Conservation (phyloP, 129 eudicot species). For the Mikania micrantha region DNA sequence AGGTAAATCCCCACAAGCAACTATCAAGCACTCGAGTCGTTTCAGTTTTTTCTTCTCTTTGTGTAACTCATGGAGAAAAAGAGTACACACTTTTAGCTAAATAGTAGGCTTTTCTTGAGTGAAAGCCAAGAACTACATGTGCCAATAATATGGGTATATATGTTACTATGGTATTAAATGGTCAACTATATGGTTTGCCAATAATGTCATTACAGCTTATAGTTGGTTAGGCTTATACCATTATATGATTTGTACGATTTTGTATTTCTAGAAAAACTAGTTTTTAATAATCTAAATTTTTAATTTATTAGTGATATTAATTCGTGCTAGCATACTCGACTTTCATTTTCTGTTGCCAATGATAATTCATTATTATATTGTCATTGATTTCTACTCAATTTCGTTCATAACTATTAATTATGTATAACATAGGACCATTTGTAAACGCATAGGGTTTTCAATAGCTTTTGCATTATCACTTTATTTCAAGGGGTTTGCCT, state of each 20-base stretch:
- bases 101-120: conserved; percentile 33
- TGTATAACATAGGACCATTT: too few relatives aligned
- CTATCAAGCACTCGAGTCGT: conserved; percentile 31
- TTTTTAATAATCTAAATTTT: too few relatives aligned
- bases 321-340: too few relatives aligned
- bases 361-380: too few relatives aligned
- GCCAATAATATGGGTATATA: conserved; percentile 30
- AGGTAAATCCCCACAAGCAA: conserved; percentile 34
- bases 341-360: too few relatives aligned
- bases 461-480: too few relatives aligned
- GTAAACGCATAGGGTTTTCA: too few relatives aligned
- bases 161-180: conserved; percentile 6
- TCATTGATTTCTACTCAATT: too few relatives aligned
- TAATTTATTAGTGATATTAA: too few relatives aligned
- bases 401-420: too few relatives aligned
- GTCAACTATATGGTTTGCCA: conserved; percentile 28
- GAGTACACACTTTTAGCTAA: conserved; percentile 9
- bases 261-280: too few relatives aligned
- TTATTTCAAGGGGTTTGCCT: too few relatives aligned
- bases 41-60: conserved; percentile 11
- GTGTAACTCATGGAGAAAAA: conserved; percentile 2
- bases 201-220: conserved; percentile 5
- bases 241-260: conserved; percentile 17
- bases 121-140: conserved; percentile 35
- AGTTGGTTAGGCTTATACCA: conserved; percentile 33